These are phyloP conservation scores for Mortierella sp. DNA, from an alignment of 371 early-diverging fungal genomes.

Conservation along the genomic window DNA sequence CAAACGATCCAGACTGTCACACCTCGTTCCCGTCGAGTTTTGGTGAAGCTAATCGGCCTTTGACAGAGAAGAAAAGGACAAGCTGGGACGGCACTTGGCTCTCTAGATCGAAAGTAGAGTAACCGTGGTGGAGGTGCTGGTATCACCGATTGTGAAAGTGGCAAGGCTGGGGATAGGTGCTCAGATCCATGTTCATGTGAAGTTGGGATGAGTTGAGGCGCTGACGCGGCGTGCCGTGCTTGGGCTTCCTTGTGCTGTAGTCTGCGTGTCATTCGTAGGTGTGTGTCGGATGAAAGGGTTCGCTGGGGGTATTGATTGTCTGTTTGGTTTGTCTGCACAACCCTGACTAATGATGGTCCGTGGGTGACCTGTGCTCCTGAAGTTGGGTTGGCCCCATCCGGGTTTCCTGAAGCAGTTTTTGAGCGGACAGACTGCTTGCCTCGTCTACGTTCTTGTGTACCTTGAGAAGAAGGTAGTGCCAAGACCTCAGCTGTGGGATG, in stretches of 20 bases:
- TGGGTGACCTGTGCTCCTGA: too few relatives aligned
- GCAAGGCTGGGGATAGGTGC: constrained; percentile 5
- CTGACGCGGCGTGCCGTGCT: constrained; percentile 26
- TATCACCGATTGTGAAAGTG: constrained; percentile 27
- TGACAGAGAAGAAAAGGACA: constrained; percentile 45
- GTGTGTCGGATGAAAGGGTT: too few relatives aligned
- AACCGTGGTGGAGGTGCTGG: constrained; percentile 45
- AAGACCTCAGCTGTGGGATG: background rate
- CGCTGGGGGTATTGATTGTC: background rate
- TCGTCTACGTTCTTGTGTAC: constrained; percentile 3
- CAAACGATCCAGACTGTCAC: constrained; percentile 46
- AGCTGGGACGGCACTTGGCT: constrained; percentile 38
- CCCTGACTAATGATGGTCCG: too few relatives aligned
- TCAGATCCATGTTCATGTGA: background rate
- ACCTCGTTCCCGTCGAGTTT: constrained; percentile 44
- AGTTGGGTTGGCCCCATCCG: too few relatives aligned
- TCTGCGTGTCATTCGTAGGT: constrained; percentile 18
- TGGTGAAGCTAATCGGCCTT: constrained; percentile 38
- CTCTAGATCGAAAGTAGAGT: constrained; percentile 36
- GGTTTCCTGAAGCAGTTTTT: too few relatives aligned
- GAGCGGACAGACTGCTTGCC: background rate
- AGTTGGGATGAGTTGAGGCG: constrained; percentile 21
- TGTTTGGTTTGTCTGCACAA: too few relatives aligned
- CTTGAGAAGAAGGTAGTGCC: constrained; percentile 3
- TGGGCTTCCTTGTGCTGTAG: constrained; percentile 34